These are phyloP conservation scores for Lactifluus volemus DNA, from an alignment of 768 basidiomycete species.

Conservation along the genomic window DNA sequence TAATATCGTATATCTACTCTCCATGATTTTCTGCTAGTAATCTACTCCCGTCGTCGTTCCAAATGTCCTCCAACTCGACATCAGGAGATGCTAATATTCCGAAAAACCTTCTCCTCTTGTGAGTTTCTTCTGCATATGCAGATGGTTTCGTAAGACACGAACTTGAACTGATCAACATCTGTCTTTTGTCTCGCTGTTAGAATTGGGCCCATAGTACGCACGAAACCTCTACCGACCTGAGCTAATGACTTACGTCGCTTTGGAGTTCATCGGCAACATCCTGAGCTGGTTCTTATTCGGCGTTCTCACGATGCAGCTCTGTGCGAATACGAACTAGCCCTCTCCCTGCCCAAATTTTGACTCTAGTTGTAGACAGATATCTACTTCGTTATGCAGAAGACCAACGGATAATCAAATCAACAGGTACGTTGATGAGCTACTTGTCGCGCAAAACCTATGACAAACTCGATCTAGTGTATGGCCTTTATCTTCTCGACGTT, in stretches of 20 bases:
- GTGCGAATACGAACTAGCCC: background rate
- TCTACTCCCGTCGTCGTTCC: background rate
- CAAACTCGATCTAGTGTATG: background rate
- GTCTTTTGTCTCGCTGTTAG: background rate
- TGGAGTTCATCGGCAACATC: constrained; percentile 2
- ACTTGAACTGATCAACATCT: background rate
- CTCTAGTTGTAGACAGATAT: background rate
- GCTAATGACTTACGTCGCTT: background rate
- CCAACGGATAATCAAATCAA: background rate
- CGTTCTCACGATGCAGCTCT: constrained; percentile 1
- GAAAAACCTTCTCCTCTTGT: background rate
- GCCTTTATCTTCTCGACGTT: constrained; percentile 4
- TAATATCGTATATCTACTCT: background rate
- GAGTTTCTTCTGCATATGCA: background rate
- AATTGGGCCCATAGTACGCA: background rate
- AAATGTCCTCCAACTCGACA: background rate
- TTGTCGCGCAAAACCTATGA: background rate
- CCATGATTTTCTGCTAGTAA: background rate
- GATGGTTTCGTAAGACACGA: background rate
- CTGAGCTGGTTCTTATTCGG: background rate
- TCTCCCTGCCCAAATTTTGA: background rate
- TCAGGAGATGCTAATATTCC: background rate
- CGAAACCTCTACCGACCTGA: background rate
- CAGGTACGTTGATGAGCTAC: background rate
- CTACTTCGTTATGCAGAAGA: background rate